A percentile compares a stretch with the other conserved stretches of the same genome.
These are phyloP conservation scores for Schrenkiella parvula DNA, from an alignment of 345 rosid species.

Conservation along the genomic window DNA sequence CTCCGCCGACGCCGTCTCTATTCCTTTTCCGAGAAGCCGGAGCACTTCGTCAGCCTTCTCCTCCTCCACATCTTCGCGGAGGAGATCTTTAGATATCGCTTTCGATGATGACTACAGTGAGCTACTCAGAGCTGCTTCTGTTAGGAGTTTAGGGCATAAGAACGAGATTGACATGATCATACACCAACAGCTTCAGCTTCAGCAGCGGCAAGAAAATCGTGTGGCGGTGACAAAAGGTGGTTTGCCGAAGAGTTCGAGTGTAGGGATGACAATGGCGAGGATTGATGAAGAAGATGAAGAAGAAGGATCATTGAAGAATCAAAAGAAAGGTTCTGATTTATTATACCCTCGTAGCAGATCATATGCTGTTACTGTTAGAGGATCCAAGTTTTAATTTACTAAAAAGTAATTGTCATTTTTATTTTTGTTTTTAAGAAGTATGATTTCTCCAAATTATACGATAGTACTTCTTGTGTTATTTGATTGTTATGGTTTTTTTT, in stretches of 20 bases:
- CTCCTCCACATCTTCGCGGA: conserved; percentile 23
- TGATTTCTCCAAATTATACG: neutral
- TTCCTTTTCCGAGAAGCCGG: conserved; percentile 54
- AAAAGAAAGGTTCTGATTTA: conserved; percentile 18
- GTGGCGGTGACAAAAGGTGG: neutral
- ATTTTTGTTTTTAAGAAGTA: neutral
- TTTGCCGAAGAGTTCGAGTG: conserved; percentile 53
- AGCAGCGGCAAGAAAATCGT: conserved; percentile 2
- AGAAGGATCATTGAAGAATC: conserved; percentile 26
- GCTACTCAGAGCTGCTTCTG: conserved; percentile 57
- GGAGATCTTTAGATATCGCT: neutral
- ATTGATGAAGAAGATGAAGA: conserved; percentile 48
- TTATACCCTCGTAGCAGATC: conserved; percentile 47
- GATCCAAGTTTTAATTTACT: conserved; percentile 23
- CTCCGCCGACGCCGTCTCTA: conserved; percentile 6
- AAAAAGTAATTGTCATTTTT: neutral
- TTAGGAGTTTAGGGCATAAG: conserved; percentile 43
- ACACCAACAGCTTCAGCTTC: conserved; percentile 25
- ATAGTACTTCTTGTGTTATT: no score
- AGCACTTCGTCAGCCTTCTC: conserved; percentile 39
- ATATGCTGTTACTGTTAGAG: conserved; percentile 31
- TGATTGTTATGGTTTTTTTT: neutral
- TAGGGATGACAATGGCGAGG: conserved; percentile 46
- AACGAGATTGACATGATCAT: conserved; percentile 47
- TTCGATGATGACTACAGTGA: conserved; percentile 56